Base-by-base conservation (phyloP, 2,329 filamentous ascomycete genomes). In the Apiospora saccharicola region DNA sequence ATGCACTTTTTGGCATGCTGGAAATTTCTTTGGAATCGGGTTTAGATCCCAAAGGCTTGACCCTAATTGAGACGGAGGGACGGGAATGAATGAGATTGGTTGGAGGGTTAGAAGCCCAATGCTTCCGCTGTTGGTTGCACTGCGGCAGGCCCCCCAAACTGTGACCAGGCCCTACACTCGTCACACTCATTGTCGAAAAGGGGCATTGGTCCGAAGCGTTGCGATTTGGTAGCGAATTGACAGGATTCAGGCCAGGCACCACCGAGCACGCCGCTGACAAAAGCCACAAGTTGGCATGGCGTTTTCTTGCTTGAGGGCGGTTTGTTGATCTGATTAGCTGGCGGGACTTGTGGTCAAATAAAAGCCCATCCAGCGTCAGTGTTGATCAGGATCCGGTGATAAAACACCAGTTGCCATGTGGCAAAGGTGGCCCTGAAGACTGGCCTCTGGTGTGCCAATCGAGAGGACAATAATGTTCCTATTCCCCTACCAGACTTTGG, bases 151-250 rank as follows among this genome's bases (percentile, higher is more conserved):
- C 57, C 57, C 57, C 30, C 14, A 64, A 64, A 64, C 41, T 64
- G 57, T 64, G 57, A 64, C 57, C 19, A 64, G 10, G 34, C 30
- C 57, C 19, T 30, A 37, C 10, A 8, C 46, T 19, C 34, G 57
- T 64, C 30, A 64, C 57, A 64, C 22, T 34, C 41, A 64, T 64
- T 34, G 34, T 64, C 34, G 57, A 64, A 64, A 64, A 13, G 57
- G 57, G 57, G 57, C 34, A 41, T 64, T 14, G 12, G 57, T n/a
- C 57, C 57, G 57, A n/a, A 22, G 57, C n/a, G 34, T 34, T n/a
- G 34, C 34, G 30, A 41, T 41, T 64, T 37, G 57, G 30, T 41
- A 64, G 57, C 57, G 57, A 24, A 34, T 41, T 41, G 37, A 14
- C 24, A 41, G 13, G 34, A 41, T 37, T n/a, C 53, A 57, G 26